Percentiles rank a stretch among this genome's conserved stretches.
These are phyloP conservation scores for Pyrenopolyporus hunteri DNA, from an alignment of 495 filamentous ascomycete genomes.

Conservation along the genomic window DNA sequence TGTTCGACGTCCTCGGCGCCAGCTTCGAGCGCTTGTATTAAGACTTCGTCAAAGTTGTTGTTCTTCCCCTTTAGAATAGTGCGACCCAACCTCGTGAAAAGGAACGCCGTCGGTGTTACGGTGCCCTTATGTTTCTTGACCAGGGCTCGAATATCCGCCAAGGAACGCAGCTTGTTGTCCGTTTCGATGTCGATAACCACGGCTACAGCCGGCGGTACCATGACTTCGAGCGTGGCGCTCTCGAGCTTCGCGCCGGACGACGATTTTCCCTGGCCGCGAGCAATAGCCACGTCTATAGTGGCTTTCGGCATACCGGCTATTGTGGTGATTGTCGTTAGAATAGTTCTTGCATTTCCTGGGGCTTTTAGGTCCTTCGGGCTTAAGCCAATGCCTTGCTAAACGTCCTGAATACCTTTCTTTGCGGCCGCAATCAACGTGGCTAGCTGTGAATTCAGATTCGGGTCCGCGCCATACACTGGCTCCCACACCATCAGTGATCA, in stretches of 20 bases:
- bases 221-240: constrained; percentile 76
- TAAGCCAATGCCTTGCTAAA: neutral
- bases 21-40: constrained; percentile 85
- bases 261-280: constrained; percentile 83
- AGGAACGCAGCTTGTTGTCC: constrained; percentile 73
- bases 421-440: constrained; percentile 73
- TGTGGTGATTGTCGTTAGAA: constrained; percentile 16
- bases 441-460: constrained; percentile 74
- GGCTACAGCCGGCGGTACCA: constrained; percentile 77
- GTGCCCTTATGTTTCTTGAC: constrained; percentile 74
- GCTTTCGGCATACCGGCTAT: constrained; percentile 79
- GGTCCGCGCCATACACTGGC: constrained; percentile 69
- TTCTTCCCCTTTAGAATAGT: constrained; percentile 67
- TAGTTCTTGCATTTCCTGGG: constrained; percentile 5
- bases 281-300: constrained; percentile 80
- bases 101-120: constrained; percentile 74
- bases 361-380: neutral
- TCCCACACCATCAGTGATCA: constrained; percentile 19
- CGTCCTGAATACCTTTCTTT: constrained; percentile 69
- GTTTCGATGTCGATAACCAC: constrained; percentile 78
- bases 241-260: constrained; percentile 74
- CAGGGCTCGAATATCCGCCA: constrained; percentile 70
- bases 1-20: constrained; percentile 81
- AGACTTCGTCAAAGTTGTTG: constrained; percentile 69
- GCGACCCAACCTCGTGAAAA: constrained; percentile 81